Conservation (phyloP, 164 flowering plant species). For the Umbellularia californica region DNA sequence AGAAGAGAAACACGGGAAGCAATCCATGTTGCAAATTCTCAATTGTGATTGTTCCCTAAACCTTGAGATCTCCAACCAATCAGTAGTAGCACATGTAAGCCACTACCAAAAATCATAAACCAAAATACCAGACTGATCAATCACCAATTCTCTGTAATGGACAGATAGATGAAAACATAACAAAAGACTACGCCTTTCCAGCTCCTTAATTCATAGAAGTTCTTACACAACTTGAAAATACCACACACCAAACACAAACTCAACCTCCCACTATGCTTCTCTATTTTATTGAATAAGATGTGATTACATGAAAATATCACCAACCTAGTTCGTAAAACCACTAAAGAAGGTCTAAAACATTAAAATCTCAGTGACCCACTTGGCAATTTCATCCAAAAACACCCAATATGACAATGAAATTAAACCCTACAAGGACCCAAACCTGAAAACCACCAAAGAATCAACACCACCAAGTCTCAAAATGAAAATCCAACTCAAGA, state of each 20-base stretch:
- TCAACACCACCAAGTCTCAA: not conserved
- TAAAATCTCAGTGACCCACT: not conserved
- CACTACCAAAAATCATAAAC: not conserved
- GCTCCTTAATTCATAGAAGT: too few relatives aligned
- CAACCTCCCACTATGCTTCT: not conserved
- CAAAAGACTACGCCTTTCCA: too few relatives aligned
- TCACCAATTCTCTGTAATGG: not conserved
- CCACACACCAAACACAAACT: not conserved
- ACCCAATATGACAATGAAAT: not conserved
- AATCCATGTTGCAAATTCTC: slow-evolving; percentile 34
- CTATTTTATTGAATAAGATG: not conserved
- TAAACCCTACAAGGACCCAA: not conserved
- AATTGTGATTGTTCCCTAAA: not conserved
- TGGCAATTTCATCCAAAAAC: not conserved
- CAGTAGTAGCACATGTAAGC: not conserved
- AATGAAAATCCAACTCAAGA: not conserved
- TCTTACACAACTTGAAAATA: too few relatives aligned
- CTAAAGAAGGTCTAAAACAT: not conserved
- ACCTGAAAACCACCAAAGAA: not conserved
- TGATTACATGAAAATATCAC: not conserved
- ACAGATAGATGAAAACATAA: not conserved
- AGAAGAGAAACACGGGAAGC: slow-evolving; percentile 61
- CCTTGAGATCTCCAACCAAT: not conserved
- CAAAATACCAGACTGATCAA: not conserved
- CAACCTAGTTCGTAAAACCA: not conserved